These are phyloP conservation scores for Chaetothyriales sp. DNA, from an alignment of 2,329 filamentous ascomycete genomes.

Conservation along the genomic window DNA sequence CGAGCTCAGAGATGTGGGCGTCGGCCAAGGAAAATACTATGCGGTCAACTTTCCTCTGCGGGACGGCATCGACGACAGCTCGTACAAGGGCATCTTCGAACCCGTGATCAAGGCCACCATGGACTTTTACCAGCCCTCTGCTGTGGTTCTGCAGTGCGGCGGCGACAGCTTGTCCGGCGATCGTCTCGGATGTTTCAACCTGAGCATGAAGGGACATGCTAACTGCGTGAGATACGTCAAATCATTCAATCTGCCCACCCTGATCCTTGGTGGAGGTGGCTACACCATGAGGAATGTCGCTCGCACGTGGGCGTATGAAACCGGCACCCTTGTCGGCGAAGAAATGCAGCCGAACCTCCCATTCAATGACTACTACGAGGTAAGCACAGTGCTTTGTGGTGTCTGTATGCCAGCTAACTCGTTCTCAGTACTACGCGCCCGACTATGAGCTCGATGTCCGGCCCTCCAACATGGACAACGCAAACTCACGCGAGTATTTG, in stretches of 20 bases:
- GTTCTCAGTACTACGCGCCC: constrained; percentile 46
- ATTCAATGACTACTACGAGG: constrained; percentile 89
- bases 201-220: constrained; percentile 55
- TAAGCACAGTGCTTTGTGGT: constrained; percentile 19
- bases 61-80: constrained; percentile 52
- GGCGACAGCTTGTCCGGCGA: constrained; percentile 54
- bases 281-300: constrained; percentile 54
- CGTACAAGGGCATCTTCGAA: constrained; percentile 55
- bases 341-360: constrained; percentile 70
- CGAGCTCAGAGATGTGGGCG: constrained; percentile 52
- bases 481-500: constrained; percentile 52
- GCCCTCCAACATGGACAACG: constrained; percentile 58
- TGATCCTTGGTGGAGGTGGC: constrained; percentile 52
- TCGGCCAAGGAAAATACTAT: constrained; percentile 52
- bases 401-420: constrained; percentile 12
- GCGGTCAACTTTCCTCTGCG: constrained; percentile 55
- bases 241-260: constrained; percentile 48
- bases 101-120: constrained; percentile 52
- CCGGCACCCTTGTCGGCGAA: constrained; percentile 66
- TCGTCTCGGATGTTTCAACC: constrained; percentile 52
- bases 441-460: constrained; percentile 56
- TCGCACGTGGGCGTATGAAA: constrained; percentile 53
- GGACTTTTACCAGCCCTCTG: constrained; percentile 53
- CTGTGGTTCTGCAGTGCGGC: constrained; percentile 54
- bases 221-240: constrained; percentile 57